Percentiles rank a stretch among this genome's conserved stretches.
Conservation (phyloP, 345 rosid genomes). For the Salix viminalis region DNA sequence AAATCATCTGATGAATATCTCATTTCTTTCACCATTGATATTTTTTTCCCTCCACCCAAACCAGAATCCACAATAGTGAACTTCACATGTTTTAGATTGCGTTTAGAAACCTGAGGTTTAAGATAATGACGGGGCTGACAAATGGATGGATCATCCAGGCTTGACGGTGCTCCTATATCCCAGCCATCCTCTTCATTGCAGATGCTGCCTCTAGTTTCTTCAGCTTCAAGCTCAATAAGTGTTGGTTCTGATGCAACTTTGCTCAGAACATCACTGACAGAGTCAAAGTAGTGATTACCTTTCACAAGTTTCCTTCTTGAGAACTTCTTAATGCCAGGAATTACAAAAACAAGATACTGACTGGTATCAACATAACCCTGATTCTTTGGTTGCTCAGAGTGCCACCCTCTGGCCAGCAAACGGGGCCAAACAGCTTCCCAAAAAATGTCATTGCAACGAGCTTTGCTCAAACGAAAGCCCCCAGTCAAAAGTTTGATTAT, state of each 20-base stretch:
- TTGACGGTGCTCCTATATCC: conserved; percentile 30
- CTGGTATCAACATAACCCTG: conserved; percentile 37
- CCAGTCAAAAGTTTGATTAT: conserved; percentile 55
- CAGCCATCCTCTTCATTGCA: conserved; percentile 28
- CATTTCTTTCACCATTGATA: conserved; percentile 43
- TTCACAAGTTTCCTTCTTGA: conserved; percentile 61
- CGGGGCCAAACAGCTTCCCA: conserved; percentile 93
- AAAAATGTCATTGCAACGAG: conserved; percentile 63
- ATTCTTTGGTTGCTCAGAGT: conserved; percentile 60
- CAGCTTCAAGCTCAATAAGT: conserved; percentile 56
- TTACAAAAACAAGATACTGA: conserved; percentile 53
- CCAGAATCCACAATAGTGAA: conserved; percentile 66
- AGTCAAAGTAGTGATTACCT: conserved; percentile 69
- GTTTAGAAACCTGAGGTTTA: conserved; percentile 49
- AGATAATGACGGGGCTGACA: conserved; percentile 43
- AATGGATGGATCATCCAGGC: conserved; percentile 42
- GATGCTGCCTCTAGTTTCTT: conserved; percentile 28
- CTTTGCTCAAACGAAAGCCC: conserved; percentile 60
- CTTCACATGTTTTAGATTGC: conserved; percentile 33
- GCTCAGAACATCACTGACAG: conserved; percentile 57
- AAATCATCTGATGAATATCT: conserved; percentile 34
- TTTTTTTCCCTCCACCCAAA: conserved; percentile 38
- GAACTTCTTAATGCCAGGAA: conserved; percentile 64
- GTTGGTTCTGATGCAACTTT: conserved; percentile 65
- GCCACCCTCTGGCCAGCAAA: conserved; percentile 75